Evolutionary conservation across 202 grass and related monocot species (phyloP), one percentile per base, ranked within the genome.

Genomic region (Digitaria exilis): DNA sequence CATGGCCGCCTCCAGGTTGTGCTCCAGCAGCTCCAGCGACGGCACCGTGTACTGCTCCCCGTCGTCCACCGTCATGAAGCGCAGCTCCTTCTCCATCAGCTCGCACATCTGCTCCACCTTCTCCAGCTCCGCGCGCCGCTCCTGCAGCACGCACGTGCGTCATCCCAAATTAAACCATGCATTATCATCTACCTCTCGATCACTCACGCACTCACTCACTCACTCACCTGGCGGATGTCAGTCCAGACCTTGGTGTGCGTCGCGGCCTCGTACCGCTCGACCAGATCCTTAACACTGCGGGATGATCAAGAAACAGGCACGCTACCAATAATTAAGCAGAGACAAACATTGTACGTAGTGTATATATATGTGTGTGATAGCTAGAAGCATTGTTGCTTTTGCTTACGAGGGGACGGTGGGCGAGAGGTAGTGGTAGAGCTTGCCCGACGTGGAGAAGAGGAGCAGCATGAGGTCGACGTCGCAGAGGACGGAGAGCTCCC

Each of bases 361-460:
- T n/a, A n/a, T n/a, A n/a, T n/a, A n/a, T n/a, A n/a, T n/a, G n/a
- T n/a, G n/a, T n/a, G 55, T 39, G 34, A 8, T 42, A 68, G 32
- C 18, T 39, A 39, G 6, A 39, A 39, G 37, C 7, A 39, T 34
- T 34, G 32, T 34, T 2, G 32, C 4, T 2, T 34, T 43, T 14
- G 54, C 77, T 71, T 86, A 98, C 96, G 89, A 82, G 0, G 93
- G 93, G 22, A 92, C 91, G 19, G 93, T 90, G 59, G 96, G 96
- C 42, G 93, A 82, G 66, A 96, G 93, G 83, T 90, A 99, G 28
- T 99, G 85, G 73, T 96, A 99, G 82, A 99, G 91, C 89, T 96
- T 99, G 88, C 96, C 93, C 72, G 96, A 92, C 64, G 87, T 71
- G 82, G 96, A 99, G 89, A 99, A 99, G 91, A 99, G 93, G 81